phyloP scores from a whole-genome alignment of 2,329 filamentous ascomycete species.

The Rhexocercosporidium sp. region DNA sequence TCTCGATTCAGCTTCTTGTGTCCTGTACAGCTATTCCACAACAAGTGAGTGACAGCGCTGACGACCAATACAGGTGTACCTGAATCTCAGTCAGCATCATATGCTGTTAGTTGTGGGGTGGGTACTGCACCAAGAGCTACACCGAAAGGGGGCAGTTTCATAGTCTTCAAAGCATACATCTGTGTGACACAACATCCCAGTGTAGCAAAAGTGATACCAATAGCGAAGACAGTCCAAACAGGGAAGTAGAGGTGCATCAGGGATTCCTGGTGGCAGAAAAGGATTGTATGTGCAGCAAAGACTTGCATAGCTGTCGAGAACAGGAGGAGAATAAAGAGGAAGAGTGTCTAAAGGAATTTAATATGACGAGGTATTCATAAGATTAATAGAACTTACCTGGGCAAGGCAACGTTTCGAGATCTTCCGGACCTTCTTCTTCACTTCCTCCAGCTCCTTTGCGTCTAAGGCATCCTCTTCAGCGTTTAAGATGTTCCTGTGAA shows the following conservation, averaged over 20 bases:
- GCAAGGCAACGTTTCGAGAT: background rate
- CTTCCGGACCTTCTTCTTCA: background rate
- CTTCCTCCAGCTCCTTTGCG: background rate
- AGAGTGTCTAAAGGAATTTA: too few species aligned
- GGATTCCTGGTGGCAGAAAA: conserved; percentile 5
- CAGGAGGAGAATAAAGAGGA: background rate
- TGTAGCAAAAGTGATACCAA: conserved; percentile 9
- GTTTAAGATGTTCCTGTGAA: background rate
- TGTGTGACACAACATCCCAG: conserved; percentile 3
- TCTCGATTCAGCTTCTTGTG: background rate
- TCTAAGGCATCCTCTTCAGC: background rate
- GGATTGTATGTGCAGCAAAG: conserved; percentile 2
- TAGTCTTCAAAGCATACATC: conserved; percentile 1
- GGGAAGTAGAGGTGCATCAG: conserved; percentile 9
- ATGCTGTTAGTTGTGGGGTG: background rate
- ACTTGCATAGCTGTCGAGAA: conserved; percentile 4
- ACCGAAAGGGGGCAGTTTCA: conserved; percentile 5
- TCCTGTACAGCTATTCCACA: background rate
- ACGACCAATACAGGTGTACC: conserved; percentile 17
- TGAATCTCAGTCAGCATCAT: background rate
- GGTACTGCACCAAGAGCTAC: conserved; percentile 1
- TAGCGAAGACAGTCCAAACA: conserved; percentile 10
- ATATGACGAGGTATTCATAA: too few species aligned
- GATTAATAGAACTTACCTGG: too few species aligned
- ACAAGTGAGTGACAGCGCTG: conserved; percentile 11